Evolutionary conservation across 495 filamentous ascomycete species (phyloP).

Genomic region (Neurospora cerealis): DNA sequence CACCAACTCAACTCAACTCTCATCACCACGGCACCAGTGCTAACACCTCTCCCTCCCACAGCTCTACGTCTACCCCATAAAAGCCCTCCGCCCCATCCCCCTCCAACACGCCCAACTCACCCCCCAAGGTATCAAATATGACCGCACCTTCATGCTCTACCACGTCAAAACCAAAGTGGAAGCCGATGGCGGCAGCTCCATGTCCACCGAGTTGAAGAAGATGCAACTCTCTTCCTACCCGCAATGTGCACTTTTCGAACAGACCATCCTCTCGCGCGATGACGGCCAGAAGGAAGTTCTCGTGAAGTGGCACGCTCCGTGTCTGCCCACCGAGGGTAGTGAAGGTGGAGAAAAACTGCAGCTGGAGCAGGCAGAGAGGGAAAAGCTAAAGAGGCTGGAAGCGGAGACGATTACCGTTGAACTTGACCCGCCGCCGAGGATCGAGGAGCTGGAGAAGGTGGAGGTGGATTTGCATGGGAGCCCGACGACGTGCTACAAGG

Average conservation of each 20-base stretch:
- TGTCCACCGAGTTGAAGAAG: slow-evolving; percentile 37
- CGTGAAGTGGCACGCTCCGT: background rate
- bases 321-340: background rate
- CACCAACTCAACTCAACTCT: background rate
- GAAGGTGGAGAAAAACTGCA: background rate
- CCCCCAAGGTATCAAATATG: slow-evolving; percentile 59
- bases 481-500: slow-evolving; percentile 53
- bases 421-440: background rate
- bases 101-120: slow-evolving; percentile 48
- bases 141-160: slow-evolving; percentile 72
- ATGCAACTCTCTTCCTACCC: slow-evolving; percentile 59
- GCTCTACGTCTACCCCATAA: slow-evolving; percentile 87
- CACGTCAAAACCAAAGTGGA: slow-evolving; percentile 27
- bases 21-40: background rate
- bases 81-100: slow-evolving; percentile 60
- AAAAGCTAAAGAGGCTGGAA: background rate
- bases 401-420: background rate
- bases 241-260: slow-evolving; percentile 58
- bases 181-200: background rate
- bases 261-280: slow-evolving; percentile 33
- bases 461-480: slow-evolving; percentile 54
- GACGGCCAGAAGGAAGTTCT: background rate
- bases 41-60: slow-evolving; percentile 20
- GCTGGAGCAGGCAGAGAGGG: background rate
- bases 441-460: slow-evolving; percentile 37